Evolutionary conservation across 2,329 filamentous ascomycete species (phyloP).

Genomic region (Microascus cirrosus): DNA sequence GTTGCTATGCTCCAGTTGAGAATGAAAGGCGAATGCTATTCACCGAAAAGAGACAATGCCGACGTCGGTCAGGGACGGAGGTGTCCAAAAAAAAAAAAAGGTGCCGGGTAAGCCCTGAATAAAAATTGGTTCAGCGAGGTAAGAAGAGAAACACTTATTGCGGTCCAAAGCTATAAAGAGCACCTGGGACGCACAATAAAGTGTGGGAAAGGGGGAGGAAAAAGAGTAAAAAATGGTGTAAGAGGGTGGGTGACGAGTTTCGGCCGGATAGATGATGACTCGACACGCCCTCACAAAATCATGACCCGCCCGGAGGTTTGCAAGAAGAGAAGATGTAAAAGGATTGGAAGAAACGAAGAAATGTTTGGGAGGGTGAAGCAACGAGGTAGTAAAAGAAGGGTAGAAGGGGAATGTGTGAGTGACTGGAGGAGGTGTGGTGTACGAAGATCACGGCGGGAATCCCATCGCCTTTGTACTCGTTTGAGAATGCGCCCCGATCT

Average conservation of each 20-base stretch:
- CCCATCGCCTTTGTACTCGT: conserved; percentile 3
- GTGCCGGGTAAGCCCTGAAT: background rate
- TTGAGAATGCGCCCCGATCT: conserved; percentile 1
- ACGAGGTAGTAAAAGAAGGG: no score
- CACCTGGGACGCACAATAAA: background rate
- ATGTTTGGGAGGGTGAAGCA: conserved; percentile 9
- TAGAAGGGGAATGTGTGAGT: conserved; percentile 2
- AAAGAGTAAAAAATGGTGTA: background rate
- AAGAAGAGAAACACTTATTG: background rate
- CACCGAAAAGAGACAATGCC: conserved; percentile 1
- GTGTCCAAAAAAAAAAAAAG: conserved; percentile 1
- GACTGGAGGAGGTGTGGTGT: background rate
- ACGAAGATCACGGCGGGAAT: background rate
- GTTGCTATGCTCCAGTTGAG: background rate
- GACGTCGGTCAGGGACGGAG: background rate
- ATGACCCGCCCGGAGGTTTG: background rate
- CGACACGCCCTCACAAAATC: background rate
- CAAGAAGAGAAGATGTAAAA: background rate
- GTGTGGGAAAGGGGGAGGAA: background rate
- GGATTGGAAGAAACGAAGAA: background rate
- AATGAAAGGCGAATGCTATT: background rate
- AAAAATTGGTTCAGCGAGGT: background rate
- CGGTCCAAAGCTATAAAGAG: background rate
- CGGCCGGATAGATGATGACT: background rate
- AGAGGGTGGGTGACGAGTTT: background rate